Base-by-base conservation (phyloP, 2,329 filamentous ascomycete genomes). In the Talaromyces sp. region DNA sequence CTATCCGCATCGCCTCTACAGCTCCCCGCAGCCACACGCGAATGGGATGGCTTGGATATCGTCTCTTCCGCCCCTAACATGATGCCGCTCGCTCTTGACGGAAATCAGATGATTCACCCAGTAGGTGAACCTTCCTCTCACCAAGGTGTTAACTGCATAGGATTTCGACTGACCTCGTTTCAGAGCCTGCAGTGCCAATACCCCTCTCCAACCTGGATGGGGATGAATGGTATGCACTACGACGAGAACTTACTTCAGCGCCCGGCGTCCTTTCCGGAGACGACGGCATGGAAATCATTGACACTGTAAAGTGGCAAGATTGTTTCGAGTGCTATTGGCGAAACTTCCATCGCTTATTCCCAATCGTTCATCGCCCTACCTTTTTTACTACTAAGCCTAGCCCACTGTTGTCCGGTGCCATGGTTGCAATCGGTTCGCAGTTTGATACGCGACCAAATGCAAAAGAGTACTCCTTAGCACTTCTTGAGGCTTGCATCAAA, bases 201-300 rank as follows among this genome's bases (percentile, higher is more conserved):
- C 69, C 75, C 73, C 70, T 77, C 75, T 71, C 74, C 73, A 67
- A 73, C 70, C 63, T 81, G 78, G 79, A 73, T 74, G 69, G 74
- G 73, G 65, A 71, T 73, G 69, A 77, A 70, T 72, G 71, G 72
- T 68, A 70, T 74, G 65, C 72, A 71, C 67, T 80, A 76, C 72
- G 76, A 77, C 67, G 75, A 74, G 70, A 76, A 69, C 69, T 73
- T 72, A 67, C 74, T 73, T 68, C 72, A 71, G 65, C 75, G 71
- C 69, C 72, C 70, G 69, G 73, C 69, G 54, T 74, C 72, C 47
- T 76, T 71, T 70, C 71, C 69, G 66, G 68, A 71, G 60, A 72
- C 72, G 62, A 70, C 72, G 69, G 71, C 71, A 65, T 76, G 74
- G 76, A 75, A 71, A 69, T 75, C 72, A 66, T 76, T 68, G 74